Evolutionary conservation across 768 basidiomycete genomes (phyloP), one percentile per base, ranked within the genome.

Genomic region (Leccinum longicurvipes): DNA sequence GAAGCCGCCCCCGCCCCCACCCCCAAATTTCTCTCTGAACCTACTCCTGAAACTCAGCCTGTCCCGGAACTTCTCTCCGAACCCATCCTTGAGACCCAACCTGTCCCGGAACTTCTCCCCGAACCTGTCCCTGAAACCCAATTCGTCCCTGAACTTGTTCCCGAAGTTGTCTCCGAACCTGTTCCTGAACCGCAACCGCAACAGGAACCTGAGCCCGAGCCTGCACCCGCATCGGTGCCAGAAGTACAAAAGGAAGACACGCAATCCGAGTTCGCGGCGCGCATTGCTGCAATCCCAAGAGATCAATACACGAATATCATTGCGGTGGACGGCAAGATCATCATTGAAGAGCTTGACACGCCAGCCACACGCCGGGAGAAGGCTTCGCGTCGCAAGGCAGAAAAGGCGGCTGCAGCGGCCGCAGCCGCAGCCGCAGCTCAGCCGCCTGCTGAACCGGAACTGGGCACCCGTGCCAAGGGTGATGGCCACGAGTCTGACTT

Each of bases 291-390:
- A 41, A 69, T 62, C 28, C 60, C 65, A 15, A 63, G 61, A 57
- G 68, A 72, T 45, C 69, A 51, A n/a, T 63, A 71, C 23, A 67
- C 67, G 17, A 71, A 67, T 23, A 61, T 72, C 6, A 60, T 67
- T 42, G 56, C 67, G 8, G 72, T 78, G n/a, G 73, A 73, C 44
- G 79, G 80, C n/a, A 76, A 72, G 54, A 76, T 85, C 47, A 79
- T 88, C 53, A 80, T 90, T 54, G 87, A 91, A 64, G 82, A 83
- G 56, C 74, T 90, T 23, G 89, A 89, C 63, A 85, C 89, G 6
- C 88, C 88, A 32, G 79, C 79, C 4, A 85, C 81, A 39, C 81
- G 88, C 4, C 77, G 80, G 49, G 77, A 82, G 68, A 87, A 85
- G 69, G 76, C 75, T 19, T 67, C 73, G 55, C 75, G 77, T 8